Conservation (phyloP, 78 protist species). For the Dictyostelium brefeldianum region DNA sequence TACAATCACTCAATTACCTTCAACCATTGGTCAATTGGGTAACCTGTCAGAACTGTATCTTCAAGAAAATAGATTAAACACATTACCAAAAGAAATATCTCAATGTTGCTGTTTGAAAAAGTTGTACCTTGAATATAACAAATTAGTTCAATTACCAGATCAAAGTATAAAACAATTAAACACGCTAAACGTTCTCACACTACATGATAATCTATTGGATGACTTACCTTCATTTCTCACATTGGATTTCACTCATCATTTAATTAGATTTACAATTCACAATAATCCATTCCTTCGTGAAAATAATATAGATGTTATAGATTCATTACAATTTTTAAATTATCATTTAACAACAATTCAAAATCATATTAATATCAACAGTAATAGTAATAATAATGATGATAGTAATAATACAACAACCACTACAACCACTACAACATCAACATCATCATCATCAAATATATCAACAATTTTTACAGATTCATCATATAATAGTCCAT, state of each 20-base stretch:
- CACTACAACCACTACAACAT: not conserved
- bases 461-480: not conserved
- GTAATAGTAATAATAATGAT: not conserved
- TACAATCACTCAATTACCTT: conserved; percentile 28
- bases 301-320: not conserved
- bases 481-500: not conserved
- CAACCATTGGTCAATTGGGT: conserved; percentile 12
- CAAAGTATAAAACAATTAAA: not conserved
- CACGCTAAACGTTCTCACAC: conserved; percentile 35
- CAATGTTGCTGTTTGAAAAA: conserved; percentile 6
- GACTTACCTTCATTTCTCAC: conserved; percentile 47
- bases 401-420: not conserved
- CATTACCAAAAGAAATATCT: conserved; percentile 53
- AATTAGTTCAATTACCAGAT: conserved; percentile 22
- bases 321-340: conserved; percentile 10
- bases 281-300: conserved; percentile 37
- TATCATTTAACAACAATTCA: not conserved
- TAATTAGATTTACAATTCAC: conserved; percentile 55
- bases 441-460: not conserved
- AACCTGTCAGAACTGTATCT: conserved; percentile 25
- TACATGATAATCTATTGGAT: conserved; percentile 59
- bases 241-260: conserved; percentile 34
- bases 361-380: not conserved
- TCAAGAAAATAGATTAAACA: conserved; percentile 57
- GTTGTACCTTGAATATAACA: conserved; percentile 48